These are phyloP conservation scores for Cucumis sativus DNA, from an alignment of 306 rosid species.

Conservation along the genomic window DNA sequence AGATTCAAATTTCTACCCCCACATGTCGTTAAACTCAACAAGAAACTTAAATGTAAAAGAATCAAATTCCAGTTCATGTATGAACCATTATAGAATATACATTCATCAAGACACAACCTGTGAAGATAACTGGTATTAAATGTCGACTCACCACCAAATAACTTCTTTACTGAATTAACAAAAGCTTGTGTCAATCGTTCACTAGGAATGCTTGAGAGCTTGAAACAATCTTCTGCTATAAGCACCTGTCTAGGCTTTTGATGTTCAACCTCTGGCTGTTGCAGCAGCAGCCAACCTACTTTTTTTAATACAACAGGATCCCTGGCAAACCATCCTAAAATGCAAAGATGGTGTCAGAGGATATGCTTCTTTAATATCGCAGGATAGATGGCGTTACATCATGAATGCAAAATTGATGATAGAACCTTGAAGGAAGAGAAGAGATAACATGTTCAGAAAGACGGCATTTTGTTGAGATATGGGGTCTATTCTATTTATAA, in stretches of 20 bases:
- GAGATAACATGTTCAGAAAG: neutral
- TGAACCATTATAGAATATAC: neutral
- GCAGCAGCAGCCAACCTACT: slow-evolving; percentile 55
- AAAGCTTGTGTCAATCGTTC: slow-evolving; percentile 24
- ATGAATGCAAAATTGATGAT: neutral
- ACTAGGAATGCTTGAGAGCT: slow-evolving; percentile 52
- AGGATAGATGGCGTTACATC: neutral
- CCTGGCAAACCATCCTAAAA: slow-evolving; percentile 92
- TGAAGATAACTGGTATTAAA: neutral
- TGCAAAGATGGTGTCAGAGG: slow-evolving; percentile 20
- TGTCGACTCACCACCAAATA: slow-evolving; percentile 54
- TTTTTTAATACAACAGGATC: slow-evolving; percentile 45
- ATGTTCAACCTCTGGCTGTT: slow-evolving; percentile 25
- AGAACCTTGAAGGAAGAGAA: neutral
- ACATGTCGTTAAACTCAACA: neutral
- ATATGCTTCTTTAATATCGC: neutral
- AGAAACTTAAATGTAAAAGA: neutral
- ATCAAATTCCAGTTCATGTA: neutral
- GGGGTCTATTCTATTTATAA: neutral
- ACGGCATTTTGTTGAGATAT: neutral
- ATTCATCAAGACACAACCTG: neutral
- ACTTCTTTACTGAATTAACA: slow-evolving; percentile 36
- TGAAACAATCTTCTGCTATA: slow-evolving; percentile 78
- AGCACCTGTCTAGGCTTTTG: slow-evolving; percentile 39
- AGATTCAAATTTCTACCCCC: neutral